These are phyloP conservation scores for Parachaetomium inaequale DNA, from an alignment of 495 filamentous ascomycete species.

Conservation along the genomic window DNA sequence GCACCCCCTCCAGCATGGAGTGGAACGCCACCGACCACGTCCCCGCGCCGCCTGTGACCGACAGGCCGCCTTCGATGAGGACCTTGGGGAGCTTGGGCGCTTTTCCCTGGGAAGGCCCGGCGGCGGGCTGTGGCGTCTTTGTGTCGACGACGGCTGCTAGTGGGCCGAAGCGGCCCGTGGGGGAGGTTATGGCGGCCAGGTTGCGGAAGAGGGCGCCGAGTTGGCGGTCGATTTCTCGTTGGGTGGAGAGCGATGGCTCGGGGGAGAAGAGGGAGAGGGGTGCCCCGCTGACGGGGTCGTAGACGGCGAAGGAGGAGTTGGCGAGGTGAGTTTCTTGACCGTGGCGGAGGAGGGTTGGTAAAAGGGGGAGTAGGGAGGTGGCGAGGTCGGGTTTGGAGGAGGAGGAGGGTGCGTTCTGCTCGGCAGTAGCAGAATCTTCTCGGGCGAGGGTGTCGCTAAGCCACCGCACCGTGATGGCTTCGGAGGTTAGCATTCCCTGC, in stretches of 20 bases:
- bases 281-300: conserved; percentile 25
- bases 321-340: conserved; percentile 21
- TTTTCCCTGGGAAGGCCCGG: too few species aligned
- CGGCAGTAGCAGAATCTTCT: not conserved
- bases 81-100: conserved; percentile 2
- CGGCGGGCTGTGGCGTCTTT: not conserved
- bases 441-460: conserved; percentile 19
- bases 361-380: conserved; percentile 14
- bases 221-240: conserved; percentile 30
- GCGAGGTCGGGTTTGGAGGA: not conserved
- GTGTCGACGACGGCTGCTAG: conserved; percentile 28
- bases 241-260: conserved; percentile 18
- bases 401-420: not conserved
- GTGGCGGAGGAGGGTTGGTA: conserved; percentile 38
- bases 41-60: conserved; percentile 22
- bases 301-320: conserved; percentile 33
- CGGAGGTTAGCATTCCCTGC: conserved; percentile 33
- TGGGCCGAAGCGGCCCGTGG: conserved; percentile 40
- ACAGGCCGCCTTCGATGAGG: conserved; percentile 1
- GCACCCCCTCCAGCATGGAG: conserved; percentile 39
- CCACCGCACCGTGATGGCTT: conserved; percentile 35
- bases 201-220: conserved; percentile 34
- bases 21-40: conserved; percentile 48
- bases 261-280: conserved; percentile 30
- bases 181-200: conserved; percentile 35